Conservation (phyloP, 306 rosid genomes). For the Vigna unguiculata region DNA sequence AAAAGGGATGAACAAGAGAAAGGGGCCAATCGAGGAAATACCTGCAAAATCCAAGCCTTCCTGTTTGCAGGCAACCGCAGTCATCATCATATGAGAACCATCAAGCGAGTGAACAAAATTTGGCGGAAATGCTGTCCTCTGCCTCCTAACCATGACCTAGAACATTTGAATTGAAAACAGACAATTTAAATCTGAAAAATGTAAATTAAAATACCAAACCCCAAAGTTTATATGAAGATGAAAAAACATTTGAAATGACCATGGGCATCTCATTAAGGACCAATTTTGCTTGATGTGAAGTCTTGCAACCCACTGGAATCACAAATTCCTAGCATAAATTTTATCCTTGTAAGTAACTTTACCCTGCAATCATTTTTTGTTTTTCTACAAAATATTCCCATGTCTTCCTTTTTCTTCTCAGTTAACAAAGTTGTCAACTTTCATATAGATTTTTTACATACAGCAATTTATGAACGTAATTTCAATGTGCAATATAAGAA, state of each 20-base stretch:
- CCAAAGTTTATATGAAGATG: background rate
- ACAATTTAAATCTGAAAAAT: conserved; percentile 20
- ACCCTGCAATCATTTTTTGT: background rate
- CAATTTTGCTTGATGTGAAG: background rate
- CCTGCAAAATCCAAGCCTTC: conserved; percentile 93
- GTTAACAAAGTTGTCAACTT: conserved; percentile 9
- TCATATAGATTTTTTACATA: conserved; percentile 2
- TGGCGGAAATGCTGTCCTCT: conserved; percentile 94
- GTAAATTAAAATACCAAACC: conserved; percentile 19
- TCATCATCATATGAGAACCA: conserved; percentile 99
- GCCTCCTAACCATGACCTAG: conserved; percentile 81
- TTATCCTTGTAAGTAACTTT: background rate
- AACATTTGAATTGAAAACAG: conserved; percentile 34
- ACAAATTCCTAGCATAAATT: background rate
- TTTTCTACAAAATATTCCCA: background rate
- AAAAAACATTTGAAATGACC: background rate
- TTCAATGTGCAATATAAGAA: background rate
- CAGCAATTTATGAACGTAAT: background rate
- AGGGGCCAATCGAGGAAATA: conserved; percentile 45
- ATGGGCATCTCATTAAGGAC: background rate
- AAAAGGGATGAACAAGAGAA: conserved; percentile 1
- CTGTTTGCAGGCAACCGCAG: conserved; percentile 88
- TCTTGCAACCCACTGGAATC: background rate
- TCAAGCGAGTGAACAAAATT: conserved; percentile 98
- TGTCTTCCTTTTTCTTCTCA: background rate